These are phyloP conservation scores for Athelia psychrophila DNA, from an alignment of 1,284 basidiomycete species.

Conservation along the genomic window DNA sequence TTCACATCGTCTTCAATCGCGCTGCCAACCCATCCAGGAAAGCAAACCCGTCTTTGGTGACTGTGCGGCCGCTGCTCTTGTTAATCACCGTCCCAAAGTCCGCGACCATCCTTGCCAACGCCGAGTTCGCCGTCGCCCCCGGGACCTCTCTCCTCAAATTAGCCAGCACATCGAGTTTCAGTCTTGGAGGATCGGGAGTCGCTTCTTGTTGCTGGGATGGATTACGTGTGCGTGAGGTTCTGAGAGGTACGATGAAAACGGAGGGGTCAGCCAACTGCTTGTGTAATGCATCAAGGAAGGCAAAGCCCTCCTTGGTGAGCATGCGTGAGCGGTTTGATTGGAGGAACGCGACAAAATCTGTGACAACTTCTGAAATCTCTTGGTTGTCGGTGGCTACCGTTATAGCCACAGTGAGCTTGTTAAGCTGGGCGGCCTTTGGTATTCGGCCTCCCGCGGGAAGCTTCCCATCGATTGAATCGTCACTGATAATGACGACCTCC, in stretches of 20 bases:
- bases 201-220: slow-evolving; percentile 24
- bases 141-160: slow-evolving; percentile 52
- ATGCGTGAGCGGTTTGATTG: slow-evolving; percentile 60
- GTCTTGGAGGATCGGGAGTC: slow-evolving; percentile 37
- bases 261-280: slow-evolving; percentile 68
- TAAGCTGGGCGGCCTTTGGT: slow-evolving; percentile 52
- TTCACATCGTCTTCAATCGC: slow-evolving; percentile 37
- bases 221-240: slow-evolving; percentile 43
- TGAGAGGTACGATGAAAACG: slow-evolving; percentile 50
- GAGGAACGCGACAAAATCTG: slow-evolving; percentile 56
- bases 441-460: slow-evolving; percentile 26
- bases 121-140: slow-evolving; percentile 45
- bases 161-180: slow-evolving; percentile 57
- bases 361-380: slow-evolving; percentile 47
- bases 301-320: slow-evolving; percentile 68
- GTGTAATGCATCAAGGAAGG: slow-evolving; percentile 62
- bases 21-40: slow-evolving; percentile 62
- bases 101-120: slow-evolving; percentile 57
- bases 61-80: slow-evolving; percentile 57
- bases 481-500: slow-evolving; percentile 46
- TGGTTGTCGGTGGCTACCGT: slow-evolving; percentile 50
- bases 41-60: slow-evolving; percentile 73
- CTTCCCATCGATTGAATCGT: slow-evolving; percentile 17
- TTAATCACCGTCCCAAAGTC: slow-evolving; percentile 69
- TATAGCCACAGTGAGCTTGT: slow-evolving; percentile 40